Percentiles rank a stretch among this genome's conserved stretches.
phyloP scores from a whole-genome alignment of 306 rosid species.

The Casuarina glauca region DNA sequence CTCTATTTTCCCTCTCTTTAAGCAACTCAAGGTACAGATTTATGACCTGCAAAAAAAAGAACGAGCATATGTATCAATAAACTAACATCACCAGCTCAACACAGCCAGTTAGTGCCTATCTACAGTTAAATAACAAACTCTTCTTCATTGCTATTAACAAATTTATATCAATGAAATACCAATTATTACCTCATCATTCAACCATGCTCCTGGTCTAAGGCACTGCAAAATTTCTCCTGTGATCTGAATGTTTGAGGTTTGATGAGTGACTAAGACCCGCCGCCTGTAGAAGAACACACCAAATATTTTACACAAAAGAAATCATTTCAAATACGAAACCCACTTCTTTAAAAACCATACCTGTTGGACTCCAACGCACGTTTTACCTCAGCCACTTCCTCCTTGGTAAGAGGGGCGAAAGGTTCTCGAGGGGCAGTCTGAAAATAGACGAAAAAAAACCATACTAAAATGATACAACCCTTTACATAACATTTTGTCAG shows the following conservation, averaged over 20 bases:
- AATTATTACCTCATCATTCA: conserved; percentile 87
- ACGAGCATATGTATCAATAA: conserved; percentile 15
- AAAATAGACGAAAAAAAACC: conserved; percentile 12
- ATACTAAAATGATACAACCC: not conserved
- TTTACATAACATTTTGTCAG: not conserved
- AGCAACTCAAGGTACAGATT: conserved; percentile 90
- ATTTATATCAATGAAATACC: conserved; percentile 11
- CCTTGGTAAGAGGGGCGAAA: conserved; percentile 59
- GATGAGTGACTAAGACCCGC: conserved; percentile 69
- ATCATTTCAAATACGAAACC: not conserved
- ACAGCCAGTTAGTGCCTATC: not conserved
- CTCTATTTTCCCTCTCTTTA: conserved; percentile 92
- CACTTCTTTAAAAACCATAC: conserved; percentile 45
- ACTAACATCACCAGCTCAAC: conserved; percentile 16
- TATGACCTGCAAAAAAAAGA: conserved; percentile 65
- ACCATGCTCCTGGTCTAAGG: conserved; percentile 76
- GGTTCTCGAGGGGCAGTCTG: conserved; percentile 63
- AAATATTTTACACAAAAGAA: conserved; percentile 21
- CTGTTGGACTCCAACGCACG: conserved; percentile 53
- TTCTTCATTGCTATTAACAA: not conserved
- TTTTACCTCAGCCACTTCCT: conserved; percentile 54
- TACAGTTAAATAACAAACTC: not conserved
- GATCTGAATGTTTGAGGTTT: conserved; percentile 72
- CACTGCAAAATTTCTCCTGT: conserved; percentile 69
- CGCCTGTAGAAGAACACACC: conserved; percentile 45